phyloP scores from a whole-genome alignment of 345 rosid species.

The Eucalyptus curtisii region DNA sequence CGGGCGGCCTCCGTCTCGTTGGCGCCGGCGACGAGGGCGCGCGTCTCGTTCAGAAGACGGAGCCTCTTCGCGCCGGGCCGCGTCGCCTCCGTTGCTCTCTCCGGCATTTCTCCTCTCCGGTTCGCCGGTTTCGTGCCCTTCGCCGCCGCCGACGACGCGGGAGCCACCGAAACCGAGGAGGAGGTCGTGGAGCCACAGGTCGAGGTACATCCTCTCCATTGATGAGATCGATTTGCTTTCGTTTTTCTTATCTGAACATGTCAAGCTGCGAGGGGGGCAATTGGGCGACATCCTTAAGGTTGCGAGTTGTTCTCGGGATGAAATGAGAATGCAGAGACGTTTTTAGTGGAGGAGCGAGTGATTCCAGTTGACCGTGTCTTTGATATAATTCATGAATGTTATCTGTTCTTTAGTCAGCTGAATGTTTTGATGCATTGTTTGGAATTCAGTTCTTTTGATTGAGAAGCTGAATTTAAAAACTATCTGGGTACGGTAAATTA shows the following conservation, averaged over 20 bases:
- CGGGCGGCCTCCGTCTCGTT: conserved; percentile 1
- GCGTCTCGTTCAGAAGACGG: conserved; percentile 29
- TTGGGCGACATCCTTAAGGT: background rate
- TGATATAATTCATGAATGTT: background rate
- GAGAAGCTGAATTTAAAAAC: background rate
- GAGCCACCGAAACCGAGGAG: conserved; percentile 29
- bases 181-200: conserved; percentile 41
- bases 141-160: conserved; percentile 49
- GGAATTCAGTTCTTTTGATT: background rate
- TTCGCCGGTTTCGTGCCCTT: conserved; percentile 31
- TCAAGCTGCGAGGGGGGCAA: background rate
- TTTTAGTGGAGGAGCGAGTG: background rate
- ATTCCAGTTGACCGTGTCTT: background rate
- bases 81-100: conserved; percentile 15
- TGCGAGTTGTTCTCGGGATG: background rate
- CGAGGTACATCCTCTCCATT: conserved; percentile 24
- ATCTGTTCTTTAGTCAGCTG: background rate
- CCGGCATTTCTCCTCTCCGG: conserved; percentile 16
- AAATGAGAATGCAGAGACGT: background rate
- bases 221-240: background rate
- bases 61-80: background rate
- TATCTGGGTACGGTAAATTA: background rate
- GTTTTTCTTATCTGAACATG: background rate
- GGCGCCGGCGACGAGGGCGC: conserved; percentile 10
- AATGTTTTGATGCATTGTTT: background rate